phyloP scores from a whole-genome alignment of 176 grass and related monocot species.

The Eremochloa ophiuroides region DNA sequence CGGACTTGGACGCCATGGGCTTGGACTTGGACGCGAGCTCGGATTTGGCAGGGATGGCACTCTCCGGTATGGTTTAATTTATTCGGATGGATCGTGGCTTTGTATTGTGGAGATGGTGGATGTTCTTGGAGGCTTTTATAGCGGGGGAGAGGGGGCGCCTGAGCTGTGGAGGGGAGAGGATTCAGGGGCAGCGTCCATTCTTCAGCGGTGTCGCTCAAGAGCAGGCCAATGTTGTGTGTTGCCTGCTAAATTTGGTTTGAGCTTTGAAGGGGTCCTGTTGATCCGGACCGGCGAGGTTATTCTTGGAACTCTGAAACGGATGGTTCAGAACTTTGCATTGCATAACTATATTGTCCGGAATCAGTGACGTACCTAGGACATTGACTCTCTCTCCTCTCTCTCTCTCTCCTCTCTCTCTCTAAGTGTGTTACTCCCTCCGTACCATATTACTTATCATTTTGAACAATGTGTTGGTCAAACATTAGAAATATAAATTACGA shows the following conservation, averaged over 20 bases:
- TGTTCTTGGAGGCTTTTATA: slow-evolving; percentile 32
- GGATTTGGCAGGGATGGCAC: background rate
- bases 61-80: slow-evolving; percentile 17
- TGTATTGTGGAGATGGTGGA: background rate
- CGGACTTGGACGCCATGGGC: slow-evolving; percentile 34
- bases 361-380: too few species aligned
- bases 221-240: background rate
- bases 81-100: slow-evolving; percentile 4
- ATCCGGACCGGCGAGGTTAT: background rate
- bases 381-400: too few species aligned
- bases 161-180: slow-evolving; percentile 20
- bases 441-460: too few species aligned
- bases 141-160: background rate
- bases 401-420: too few species aligned
- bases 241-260: background rate
- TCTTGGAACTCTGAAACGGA: background rate
- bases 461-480: too few species aligned
- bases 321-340: too few species aligned
- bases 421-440: too few species aligned
- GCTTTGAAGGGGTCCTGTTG: background rate
- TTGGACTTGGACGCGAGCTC: background rate
- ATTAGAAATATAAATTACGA: too few species aligned
- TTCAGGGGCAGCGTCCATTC: background rate
- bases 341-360: too few species aligned
- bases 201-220: slow-evolving; percentile 19